Evolutionary conservation across 2,329 filamentous ascomycete genomes (phyloP).

Genomic region (Teratosphaeria gauchensis): DNA sequence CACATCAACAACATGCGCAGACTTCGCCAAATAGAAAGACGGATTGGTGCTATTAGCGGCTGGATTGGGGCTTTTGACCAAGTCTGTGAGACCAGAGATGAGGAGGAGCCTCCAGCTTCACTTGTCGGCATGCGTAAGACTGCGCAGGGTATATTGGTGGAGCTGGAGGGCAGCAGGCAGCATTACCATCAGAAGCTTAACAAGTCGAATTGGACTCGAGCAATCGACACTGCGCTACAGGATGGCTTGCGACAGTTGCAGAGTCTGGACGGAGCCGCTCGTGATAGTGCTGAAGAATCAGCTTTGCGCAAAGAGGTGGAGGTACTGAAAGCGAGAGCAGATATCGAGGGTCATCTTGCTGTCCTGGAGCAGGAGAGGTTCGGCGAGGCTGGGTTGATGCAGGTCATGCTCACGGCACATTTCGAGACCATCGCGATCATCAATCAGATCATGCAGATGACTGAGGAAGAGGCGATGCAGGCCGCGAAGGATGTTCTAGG

Average conservation of each 20-base stretch:
- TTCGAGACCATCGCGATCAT: conserved; percentile 85
- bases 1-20: conserved; percentile 72
- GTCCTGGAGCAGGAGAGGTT: conserved; percentile 76
- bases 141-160: conserved; percentile 76
- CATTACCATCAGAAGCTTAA: conserved; percentile 79
- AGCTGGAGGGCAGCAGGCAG: conserved; percentile 81
- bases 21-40: conserved; percentile 69
- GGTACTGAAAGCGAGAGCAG: conserved; percentile 71
- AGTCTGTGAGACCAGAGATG: conserved; percentile 63
- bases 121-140: conserved; percentile 73
- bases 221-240: conserved; percentile 77
- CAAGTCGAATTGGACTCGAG: conserved; percentile 76
- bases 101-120: conserved; percentile 56
- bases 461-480: conserved; percentile 69
- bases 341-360: conserved; percentile 66
- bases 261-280: conserved; percentile 53
- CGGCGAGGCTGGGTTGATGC: conserved; percentile 67
- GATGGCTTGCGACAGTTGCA: conserved; percentile 73
- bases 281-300: conserved; percentile 51
- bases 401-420: conserved; percentile 77
- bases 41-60: conserved; percentile 74
- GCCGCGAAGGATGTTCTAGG: conserved; percentile 69
- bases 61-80: conserved; percentile 91
- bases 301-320: conserved; percentile 74
- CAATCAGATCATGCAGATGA: conserved; percentile 71